Evolutionary conservation across 2,329 filamentous ascomycete species (phyloP), one percentile per base, ranked within the genome.

Genomic region (Rhinocladiella similis): DNA sequence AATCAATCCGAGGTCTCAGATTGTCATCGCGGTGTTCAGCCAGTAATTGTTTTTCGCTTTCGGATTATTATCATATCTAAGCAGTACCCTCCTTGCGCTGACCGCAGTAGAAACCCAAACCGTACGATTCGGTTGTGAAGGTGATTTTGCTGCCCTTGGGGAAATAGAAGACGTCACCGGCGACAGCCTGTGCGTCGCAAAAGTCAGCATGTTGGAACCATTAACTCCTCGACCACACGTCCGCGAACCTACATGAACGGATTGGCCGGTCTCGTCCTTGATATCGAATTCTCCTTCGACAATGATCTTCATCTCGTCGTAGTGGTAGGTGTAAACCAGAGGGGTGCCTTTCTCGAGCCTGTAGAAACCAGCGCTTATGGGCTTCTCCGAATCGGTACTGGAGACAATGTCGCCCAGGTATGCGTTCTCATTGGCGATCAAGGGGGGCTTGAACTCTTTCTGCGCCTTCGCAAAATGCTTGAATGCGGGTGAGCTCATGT

Each of bases 301-400:
- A 61, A 89, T 85, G 67, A 89, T 86, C 76, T 89, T 89, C 82
- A 87, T 87, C 75, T 89, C 86, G 66, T 89, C 81, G 71, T 88
- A 89, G 39, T 77, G 83, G 72, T 89, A 89, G 29, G 80, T 83
- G 74, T 89, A 89, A 7, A 84, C 83, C 16, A 89, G 78, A 1
- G 84, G 83, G 3, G 83, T 83, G 64, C 86, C 85, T 63, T 86
- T 85, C 65, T 87, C 84, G 10, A 89, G 76, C 12, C 85, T 80
- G 75, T 87, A 89, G 68, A 89, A 81, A 19, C 86, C 86, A 6
- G 77, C 76, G 0, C 81, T 82, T 57, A 88, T 81, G 56, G 86
- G 85, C 65, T 80, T 82, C 10, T 81, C 78, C 13, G 80, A 70
- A 68, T 83, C 78, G 54, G 77, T 74, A 54, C 80, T 84, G 53